Percentiles rank a stretch among this genome's conserved stretches.
phyloP scores from a whole-genome alignment of 2,329 filamentous ascomycete genomes.

The Myotisia sp. region DNA sequence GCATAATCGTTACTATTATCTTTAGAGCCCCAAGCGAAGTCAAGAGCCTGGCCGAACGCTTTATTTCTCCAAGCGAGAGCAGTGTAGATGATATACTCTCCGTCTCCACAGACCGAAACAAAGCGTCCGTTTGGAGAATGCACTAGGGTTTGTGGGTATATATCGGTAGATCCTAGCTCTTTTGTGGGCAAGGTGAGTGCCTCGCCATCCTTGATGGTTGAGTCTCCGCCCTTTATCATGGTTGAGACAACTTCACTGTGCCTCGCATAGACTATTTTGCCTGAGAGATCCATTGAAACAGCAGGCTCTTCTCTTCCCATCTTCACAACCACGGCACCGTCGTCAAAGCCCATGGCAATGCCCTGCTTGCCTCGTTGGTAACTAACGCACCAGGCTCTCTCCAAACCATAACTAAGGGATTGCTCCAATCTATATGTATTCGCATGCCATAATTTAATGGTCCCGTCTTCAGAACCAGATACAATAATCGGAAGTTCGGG shows the following conservation, averaged over 20 bases:
- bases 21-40: conserved; percentile 94
- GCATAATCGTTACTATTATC: conserved; percentile 98
- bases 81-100: conserved; percentile 98
- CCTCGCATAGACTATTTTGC: conserved; percentile 90
- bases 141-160: conserved; percentile 85
- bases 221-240: conserved; percentile 85
- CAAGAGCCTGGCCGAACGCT: conserved; percentile 84
- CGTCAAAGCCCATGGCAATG: conserved; percentile 90
- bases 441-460: conserved; percentile 95
- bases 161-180: conserved; percentile 88
- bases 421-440: conserved; percentile 96
- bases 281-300: conserved; percentile 90
- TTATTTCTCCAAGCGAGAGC: conserved; percentile 94
- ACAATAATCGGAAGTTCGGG: conserved; percentile 94
- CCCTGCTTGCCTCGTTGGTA: conserved; percentile 92
- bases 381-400: conserved; percentile 93
- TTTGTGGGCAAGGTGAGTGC: conserved; percentile 79
- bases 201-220: conserved; percentile 71
- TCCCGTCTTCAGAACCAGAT: conserved; percentile 93
- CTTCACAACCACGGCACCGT: conserved; percentile 94
- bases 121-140: conserved; percentile 95
- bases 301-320: conserved; percentile 95
- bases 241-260: conserved; percentile 92
- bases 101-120: conserved; percentile 81
- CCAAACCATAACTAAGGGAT: conserved; percentile 86